Evolutionary conservation across 371 early-diverging fungal species (phyloP).

Genomic region (Vairimorpha necatrix): DNA sequence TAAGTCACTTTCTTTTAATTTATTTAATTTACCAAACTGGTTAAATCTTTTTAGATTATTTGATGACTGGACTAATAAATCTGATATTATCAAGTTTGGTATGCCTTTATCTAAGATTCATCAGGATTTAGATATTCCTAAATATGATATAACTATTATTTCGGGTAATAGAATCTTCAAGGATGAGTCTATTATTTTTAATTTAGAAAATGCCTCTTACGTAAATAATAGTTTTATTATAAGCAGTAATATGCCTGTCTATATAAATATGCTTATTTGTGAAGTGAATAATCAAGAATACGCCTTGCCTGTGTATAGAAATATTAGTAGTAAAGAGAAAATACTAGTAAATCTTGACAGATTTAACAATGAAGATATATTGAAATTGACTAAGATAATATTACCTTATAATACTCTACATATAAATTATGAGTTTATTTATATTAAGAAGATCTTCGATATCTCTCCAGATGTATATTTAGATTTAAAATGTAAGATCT

Average conservation of each 20-base stretch:
- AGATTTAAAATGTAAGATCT: neutral
- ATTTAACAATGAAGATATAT: neutral
- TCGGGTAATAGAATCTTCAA: neutral
- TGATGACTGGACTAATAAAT: neutral
- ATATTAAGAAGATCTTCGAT: neutral
- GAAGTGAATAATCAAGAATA: neutral
- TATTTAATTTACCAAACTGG: neutral
- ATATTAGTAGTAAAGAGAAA: neutral
- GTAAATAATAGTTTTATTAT: neutral
- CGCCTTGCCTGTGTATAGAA: neutral
- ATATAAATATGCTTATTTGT: neutral
- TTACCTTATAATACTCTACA: neutral
- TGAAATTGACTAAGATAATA: neutral
- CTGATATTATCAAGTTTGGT: neutral
- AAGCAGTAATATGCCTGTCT: neutral
- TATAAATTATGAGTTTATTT: neutral
- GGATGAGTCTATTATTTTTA: neutral
- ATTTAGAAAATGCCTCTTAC: neutral
- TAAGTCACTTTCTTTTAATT: neutral
- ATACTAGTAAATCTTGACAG: neutral
- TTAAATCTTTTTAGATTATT: neutral
- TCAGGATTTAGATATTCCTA: neutral
- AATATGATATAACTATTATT: neutral
- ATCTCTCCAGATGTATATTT: neutral
- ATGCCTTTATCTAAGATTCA: neutral